phyloP scores from a whole-genome alignment of 139 green algal species.

The Volvox africanus region DNA sequence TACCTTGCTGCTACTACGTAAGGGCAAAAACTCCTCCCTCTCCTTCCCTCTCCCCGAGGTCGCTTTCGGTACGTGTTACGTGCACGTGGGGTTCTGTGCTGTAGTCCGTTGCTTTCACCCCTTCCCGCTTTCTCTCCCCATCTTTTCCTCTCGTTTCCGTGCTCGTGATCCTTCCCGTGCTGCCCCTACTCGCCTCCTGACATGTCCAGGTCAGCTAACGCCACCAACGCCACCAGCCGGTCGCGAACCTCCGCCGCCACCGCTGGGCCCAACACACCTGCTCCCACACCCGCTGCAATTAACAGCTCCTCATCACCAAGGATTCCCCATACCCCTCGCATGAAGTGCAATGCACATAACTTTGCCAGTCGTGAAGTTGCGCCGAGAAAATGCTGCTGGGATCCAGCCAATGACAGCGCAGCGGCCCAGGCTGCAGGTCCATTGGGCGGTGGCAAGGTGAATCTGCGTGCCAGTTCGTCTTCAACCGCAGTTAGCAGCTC shows the following conservation, averaged over 20 bases:
- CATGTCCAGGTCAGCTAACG: conserved; percentile 33
- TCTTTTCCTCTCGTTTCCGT: not conserved
- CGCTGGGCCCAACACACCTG: conserved; percentile 11
- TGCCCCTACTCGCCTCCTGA: not conserved
- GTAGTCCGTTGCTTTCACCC: too few relatives aligned
- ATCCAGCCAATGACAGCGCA: conserved; percentile 4
- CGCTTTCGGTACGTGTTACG: too few relatives aligned
- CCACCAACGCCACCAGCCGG: conserved; percentile 48
- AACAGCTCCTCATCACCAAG: conserved; percentile 7
- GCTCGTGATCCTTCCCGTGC: not conserved
- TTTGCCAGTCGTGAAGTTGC: not conserved
- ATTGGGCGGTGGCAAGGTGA: not conserved
- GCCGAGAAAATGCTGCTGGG: not conserved
- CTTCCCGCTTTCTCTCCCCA: not conserved
- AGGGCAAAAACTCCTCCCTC: too few relatives aligned
- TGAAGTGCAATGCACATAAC: conserved; percentile 24
- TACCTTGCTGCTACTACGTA: too few relatives aligned
- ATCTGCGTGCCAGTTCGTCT: conserved; percentile 17
- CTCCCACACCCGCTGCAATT: not conserved
- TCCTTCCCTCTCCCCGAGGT: too few relatives aligned
- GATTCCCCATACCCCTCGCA: conserved; percentile 14
- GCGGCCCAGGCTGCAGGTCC: conserved; percentile 10
- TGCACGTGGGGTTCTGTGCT: too few relatives aligned
- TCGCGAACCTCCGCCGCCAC: conserved; percentile 37
- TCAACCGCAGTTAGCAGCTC: conserved; percentile 32